phyloP scores from a whole-genome alignment of 2,329 filamentous ascomycete species.

The Sporothrix sp. region DNA sequence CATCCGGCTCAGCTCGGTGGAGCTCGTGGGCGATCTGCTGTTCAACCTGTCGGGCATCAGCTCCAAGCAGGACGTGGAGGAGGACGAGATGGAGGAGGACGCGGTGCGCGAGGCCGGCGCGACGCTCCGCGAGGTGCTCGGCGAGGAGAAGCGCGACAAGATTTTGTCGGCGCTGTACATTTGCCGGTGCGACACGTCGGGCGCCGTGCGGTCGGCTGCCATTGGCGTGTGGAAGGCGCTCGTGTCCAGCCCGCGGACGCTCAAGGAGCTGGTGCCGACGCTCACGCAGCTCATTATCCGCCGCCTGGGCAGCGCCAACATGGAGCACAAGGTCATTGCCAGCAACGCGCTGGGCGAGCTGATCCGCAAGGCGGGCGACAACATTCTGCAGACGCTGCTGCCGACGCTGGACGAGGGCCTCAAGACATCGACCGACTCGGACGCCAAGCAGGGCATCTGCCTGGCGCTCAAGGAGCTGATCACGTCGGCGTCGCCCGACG shows the following conservation, averaged over 20 bases:
- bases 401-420: slow-evolving; percentile 89
- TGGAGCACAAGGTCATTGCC: slow-evolving; percentile 98
- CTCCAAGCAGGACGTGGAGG: slow-evolving; percentile 52
- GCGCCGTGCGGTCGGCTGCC: slow-evolving; percentile 78
- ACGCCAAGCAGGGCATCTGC: slow-evolving; percentile 94
- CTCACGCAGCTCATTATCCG: slow-evolving; percentile 92
- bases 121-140: slow-evolving; percentile 88
- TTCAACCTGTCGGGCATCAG: slow-evolving; percentile 97
- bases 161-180: slow-evolving; percentile 96
- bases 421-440: slow-evolving; percentile 76
- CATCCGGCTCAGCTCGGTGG: slow-evolving; percentile 95
- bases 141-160: slow-evolving; percentile 93
- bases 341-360: slow-evolving; percentile 94
- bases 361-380: slow-evolving; percentile 92
- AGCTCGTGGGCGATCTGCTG: slow-evolving; percentile 88
- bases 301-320: slow-evolving; percentile 86
- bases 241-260: slow-evolving; percentile 79
- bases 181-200: slow-evolving; percentile 92
- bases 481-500: slow-evolving; percentile 74
- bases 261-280: slow-evolving; percentile 92
- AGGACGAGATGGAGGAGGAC: slow-evolving; percentile 70
- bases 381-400: slow-evolving; percentile 75
- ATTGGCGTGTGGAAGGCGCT: slow-evolving; percentile 95
- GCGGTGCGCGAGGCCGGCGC: slow-evolving; percentile 75
- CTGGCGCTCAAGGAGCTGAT: slow-evolving; percentile 93